Conservation (phyloP, 1,139 yeast genomes). For the Sugiyamaella neomexicana region DNA sequence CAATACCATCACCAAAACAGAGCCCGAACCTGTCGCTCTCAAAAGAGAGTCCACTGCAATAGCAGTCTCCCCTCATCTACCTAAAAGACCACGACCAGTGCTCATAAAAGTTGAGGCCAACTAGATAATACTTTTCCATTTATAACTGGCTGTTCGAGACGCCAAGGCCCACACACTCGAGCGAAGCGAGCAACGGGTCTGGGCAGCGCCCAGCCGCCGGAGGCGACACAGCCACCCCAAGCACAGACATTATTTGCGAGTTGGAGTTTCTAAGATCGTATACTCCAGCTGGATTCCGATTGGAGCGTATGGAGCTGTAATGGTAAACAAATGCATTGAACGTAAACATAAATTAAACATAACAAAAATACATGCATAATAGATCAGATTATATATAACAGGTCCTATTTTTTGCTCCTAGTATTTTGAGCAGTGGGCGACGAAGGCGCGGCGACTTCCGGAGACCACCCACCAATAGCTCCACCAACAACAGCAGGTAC, state of each 20-base stretch:
- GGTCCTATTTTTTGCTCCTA: background rate
- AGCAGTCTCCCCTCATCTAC: background rate
- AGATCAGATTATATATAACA: background rate
- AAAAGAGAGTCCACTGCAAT: background rate
- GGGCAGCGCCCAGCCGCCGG: no score
- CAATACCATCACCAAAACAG: conserved; percentile 11
- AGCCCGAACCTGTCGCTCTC: background rate
- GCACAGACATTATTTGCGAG: no score
- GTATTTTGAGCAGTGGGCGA: background rate
- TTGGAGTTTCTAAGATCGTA: no score
- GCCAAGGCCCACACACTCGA: no score
- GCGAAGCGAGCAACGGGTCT: no score
- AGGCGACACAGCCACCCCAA: no score
- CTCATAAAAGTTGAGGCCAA: conserved; percentile 2
- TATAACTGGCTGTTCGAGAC: no score
- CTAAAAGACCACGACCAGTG: background rate
- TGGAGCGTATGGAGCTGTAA: no score
- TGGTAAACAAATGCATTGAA: background rate
- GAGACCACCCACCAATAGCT: conserved; percentile 52
- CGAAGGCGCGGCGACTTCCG: conserved; percentile 17
- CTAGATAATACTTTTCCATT: no score
- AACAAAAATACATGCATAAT: background rate
- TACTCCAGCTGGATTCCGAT: no score
- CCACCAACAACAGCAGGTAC: conserved; percentile 56
- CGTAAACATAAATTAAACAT: background rate